phyloP scores from a whole-genome alignment of 495 filamentous ascomycete genomes.

The Tuber aestivum region DNA sequence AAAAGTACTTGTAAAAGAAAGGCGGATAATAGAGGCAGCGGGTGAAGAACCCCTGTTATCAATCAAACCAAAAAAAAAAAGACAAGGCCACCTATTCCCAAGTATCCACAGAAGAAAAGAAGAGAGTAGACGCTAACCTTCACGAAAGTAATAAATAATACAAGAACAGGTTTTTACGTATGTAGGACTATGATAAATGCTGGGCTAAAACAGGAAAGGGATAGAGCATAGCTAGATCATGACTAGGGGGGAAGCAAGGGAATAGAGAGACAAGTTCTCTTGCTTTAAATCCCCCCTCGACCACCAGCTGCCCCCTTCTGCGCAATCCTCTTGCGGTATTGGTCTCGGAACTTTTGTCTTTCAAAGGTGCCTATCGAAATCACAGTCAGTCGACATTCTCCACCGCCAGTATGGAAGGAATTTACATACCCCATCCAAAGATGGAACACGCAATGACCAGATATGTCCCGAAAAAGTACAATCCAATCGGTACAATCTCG shows the following conservation, averaged over 20 bases:
- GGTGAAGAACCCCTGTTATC: slow-evolving; percentile 9
- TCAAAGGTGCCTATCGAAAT: slow-evolving; percentile 44
- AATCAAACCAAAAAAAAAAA: slow-evolving; percentile 9
- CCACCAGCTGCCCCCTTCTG: slow-evolving; percentile 22
- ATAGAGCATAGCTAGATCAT: slow-evolving; percentile 7
- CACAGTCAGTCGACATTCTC: slow-evolving; percentile 6
- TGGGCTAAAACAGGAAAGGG: slow-evolving; percentile 4
- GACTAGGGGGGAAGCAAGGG: slow-evolving; percentile 2
- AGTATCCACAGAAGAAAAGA: slow-evolving; percentile 16
- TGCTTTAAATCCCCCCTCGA: slow-evolving; percentile 23
- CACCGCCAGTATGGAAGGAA: not conserved
- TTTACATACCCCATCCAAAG: slow-evolving; percentile 55
- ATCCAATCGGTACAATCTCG: slow-evolving; percentile 61
- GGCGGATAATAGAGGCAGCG: slow-evolving; percentile 32
- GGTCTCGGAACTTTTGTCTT: slow-evolving; percentile 58
- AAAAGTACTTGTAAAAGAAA: slow-evolving; percentile 15
- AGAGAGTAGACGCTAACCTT: not conserved
- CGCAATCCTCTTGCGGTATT: slow-evolving; percentile 54
- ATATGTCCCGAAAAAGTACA: slow-evolving; percentile 62
- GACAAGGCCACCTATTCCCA: slow-evolving; percentile 18
- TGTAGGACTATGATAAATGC: not conserved
- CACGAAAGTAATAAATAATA: slow-evolving; percentile 4
- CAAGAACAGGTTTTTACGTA: not conserved
- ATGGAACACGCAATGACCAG: slow-evolving; percentile 50
- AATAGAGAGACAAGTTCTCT: not conserved